Conservation (phyloP, 2,329 filamentous ascomycete species). For the Aspergillus versicolor region DNA sequence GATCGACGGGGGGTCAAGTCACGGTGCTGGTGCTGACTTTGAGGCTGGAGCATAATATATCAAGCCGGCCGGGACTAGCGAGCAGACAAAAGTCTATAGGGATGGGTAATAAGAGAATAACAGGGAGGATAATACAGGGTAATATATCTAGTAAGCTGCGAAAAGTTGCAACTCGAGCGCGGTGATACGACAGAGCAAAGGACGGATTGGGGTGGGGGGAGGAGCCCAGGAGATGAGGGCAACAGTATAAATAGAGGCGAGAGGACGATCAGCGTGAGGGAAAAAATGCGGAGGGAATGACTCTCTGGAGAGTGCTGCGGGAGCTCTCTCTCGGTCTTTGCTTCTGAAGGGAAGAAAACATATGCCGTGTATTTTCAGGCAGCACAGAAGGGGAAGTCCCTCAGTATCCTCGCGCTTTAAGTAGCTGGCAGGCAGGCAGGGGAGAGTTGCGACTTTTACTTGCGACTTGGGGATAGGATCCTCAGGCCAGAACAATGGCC, state of each 20-base stretch:
- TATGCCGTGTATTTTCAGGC: constrained; percentile 12
- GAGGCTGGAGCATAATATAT: constrained; percentile 19
- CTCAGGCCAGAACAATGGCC: constrained; percentile 5
- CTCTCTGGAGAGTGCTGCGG: not conserved
- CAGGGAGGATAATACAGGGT: constrained; percentile 7
- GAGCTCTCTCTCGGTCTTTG: not conserved
- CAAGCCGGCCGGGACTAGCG: not conserved
- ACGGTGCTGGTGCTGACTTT: constrained; percentile 11
- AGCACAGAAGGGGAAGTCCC: not conserved
- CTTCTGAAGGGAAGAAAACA: not conserved
- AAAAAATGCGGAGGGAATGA: not conserved
- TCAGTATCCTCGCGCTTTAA: not conserved
- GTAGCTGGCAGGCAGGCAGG: not conserved
- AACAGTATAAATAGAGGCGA: constrained; percentile 4
- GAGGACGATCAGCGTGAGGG: not conserved
- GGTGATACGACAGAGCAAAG: constrained; percentile 13
- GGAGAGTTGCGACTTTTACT: not conserved
- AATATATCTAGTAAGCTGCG: constrained; percentile 13
- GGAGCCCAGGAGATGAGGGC: not conserved
- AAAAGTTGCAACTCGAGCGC: constrained; percentile 7
- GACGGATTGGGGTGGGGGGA: not conserved
- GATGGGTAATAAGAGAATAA: constrained; percentile 10
- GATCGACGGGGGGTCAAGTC: constrained; percentile 15
- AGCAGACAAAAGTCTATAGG: constrained; percentile 4
- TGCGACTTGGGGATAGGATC: not conserved